Evolutionary conservation across 768 basidiomycete species (phyloP), one percentile per base, ranked within the genome.

Genomic region (Boletus bicolor): DNA sequence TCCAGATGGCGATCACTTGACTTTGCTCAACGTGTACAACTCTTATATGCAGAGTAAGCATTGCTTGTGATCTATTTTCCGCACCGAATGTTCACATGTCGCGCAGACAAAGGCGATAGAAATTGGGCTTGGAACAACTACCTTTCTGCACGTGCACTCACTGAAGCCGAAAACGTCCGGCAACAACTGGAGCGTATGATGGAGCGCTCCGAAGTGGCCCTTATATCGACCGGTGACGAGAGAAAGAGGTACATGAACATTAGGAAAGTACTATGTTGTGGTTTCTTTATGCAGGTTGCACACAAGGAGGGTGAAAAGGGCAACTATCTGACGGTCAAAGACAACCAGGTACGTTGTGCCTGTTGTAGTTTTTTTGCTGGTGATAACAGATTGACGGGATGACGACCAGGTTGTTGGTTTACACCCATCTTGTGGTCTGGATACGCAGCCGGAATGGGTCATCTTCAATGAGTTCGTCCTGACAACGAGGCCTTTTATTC

Each of bases 271-370:
- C 77, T 98, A 24, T 88, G 91, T 5, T 89, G 87, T 62, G 97
- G 95, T 2, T 99, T 91, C 80, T 99, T 98, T 75, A 98, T 97
- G 96, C 96, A 98, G 68, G 84, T 93, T 11, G 97, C 95, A 7
- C 93, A 97, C 72, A 91, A 91, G 70, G 93, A 95, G 68, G 91
- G 92, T 4, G 91, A 93, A 68, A 94, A 92, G 72, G 83, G 86
- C 2, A 82, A 79, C 53, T 98, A 99, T 68, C 58, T 87, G 58
- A 99, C 95, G 0, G 86, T 97, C 55, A 98, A 98, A 75, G 96
- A 99, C 69, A 90, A 95, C 62, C 95, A 97, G 76, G 90, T 84
- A 59, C 19, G 81, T 67, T 19, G 36, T 10, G 14, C 19, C 10
- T 32, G 12, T 50, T 34, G 21, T 24, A 2, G 39, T 21, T 9